Conservation (phyloP, 108 stramenopile species). For the Cyclostephanos invisitatus region DNA sequence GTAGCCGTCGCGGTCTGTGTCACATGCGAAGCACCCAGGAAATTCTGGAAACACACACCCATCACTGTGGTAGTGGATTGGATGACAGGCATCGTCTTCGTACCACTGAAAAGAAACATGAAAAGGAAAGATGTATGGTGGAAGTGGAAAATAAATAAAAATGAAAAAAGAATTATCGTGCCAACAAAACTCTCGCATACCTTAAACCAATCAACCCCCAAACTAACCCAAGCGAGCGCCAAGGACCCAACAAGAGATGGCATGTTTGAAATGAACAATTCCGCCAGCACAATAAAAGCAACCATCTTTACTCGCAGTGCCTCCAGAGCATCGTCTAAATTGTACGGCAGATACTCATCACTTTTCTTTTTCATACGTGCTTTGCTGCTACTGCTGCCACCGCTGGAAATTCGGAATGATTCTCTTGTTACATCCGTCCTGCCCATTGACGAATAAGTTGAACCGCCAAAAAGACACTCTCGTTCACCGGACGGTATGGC, state of each 20-base stretch:
- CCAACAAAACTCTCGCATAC: conserved; percentile 27
- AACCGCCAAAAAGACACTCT: background rate
- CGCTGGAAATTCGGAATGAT: background rate
- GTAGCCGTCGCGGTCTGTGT: conserved; percentile 40
- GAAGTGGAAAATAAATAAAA: background rate
- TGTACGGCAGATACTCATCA: background rate
- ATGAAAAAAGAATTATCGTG: background rate
- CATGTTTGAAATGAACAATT: conserved; percentile 74
- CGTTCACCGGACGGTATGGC: background rate
- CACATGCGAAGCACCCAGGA: conserved; percentile 85
- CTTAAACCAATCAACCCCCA: conserved; percentile 87
- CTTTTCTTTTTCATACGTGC: background rate
- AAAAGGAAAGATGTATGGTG: background rate
- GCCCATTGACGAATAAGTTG: conserved; percentile 2
- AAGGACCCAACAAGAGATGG: conserved; percentile 75
- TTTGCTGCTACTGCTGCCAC: conserved; percentile 1
- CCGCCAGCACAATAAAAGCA: conserved; percentile 24
- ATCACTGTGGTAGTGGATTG: conserved; percentile 77
- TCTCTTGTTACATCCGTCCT: background rate
- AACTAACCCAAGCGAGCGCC: conserved; percentile 63
- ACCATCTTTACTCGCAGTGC: conserved; percentile 29
- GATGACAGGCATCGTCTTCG: conserved; percentile 70
- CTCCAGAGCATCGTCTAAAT: conserved; percentile 37
- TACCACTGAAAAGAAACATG: conserved; percentile 24
- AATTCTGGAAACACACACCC: conserved; percentile 78